phyloP scores from a whole-genome alignment of 768 basidiomycete genomes.

The Dioszegia crocea region DNA sequence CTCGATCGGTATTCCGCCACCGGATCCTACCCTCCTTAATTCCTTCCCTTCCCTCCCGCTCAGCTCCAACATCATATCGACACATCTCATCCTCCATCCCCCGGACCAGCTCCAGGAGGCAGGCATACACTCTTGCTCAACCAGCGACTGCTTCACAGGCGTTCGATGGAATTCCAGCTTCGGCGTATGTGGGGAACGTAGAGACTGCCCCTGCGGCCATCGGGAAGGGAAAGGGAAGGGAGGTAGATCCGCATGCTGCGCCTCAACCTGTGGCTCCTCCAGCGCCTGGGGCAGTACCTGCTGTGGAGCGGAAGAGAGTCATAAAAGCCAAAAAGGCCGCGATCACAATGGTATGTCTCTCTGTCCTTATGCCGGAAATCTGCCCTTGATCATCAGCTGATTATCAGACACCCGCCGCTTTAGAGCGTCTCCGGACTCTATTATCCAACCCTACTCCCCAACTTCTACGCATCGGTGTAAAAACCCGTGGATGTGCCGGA shows the following conservation, averaged over 20 bases:
- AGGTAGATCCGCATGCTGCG: conserved; percentile 4
- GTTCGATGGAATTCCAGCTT: conserved; percentile 18
- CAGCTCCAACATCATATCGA: not conserved
- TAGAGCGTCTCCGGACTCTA: conserved; percentile 66
- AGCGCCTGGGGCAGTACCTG: conserved; percentile 3
- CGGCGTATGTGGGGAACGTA: conserved; percentile 10
- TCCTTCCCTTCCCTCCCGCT: not conserved
- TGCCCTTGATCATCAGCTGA: not conserved
- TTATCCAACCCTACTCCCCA: conserved; percentile 75
- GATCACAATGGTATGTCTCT: conserved; percentile 45
- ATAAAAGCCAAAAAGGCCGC: conserved; percentile 49
- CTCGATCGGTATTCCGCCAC: conserved; percentile 7
- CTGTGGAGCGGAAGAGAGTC: conserved; percentile 17
- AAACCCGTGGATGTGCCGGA: conserved; percentile 96
- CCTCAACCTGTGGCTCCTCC: not conserved
- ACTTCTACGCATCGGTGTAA: conserved; percentile 88
- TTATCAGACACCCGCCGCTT: conserved; percentile 70
- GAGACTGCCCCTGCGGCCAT: not conserved
- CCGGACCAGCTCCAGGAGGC: not conserved
- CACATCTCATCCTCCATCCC: not conserved
- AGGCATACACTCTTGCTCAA: conserved; percentile 14
- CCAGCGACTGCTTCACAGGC: conserved; percentile 9
- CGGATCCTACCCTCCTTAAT: not conserved
- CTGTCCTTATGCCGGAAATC: not conserved
- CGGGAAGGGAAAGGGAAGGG: conserved; percentile 27